Evolutionary conservation across 768 basidiomycete species (phyloP), one percentile per base, ranked within the genome.

Genomic region (Calocybe cyanea): DNA sequence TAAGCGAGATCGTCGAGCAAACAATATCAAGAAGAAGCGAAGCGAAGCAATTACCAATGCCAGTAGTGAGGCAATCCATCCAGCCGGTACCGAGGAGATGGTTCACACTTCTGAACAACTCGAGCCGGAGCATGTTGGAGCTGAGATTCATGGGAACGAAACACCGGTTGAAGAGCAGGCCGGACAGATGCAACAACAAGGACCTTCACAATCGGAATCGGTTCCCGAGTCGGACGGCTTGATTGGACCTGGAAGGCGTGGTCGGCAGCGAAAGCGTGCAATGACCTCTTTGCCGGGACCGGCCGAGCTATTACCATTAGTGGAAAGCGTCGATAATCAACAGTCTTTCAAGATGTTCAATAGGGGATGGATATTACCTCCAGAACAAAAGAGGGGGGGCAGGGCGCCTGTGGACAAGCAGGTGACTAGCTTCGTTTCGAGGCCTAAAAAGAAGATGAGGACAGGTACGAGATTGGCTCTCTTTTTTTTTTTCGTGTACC

Each of bases 271-370:
- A 11, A 4, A 19, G 10, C 49, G 48, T 13, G 36, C 17, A 23
- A 4, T 39, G 33, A 41, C 15, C 5, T 48, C 54, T 30, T 46
- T 50, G 15, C 53, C 47, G 6, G 25, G 25, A n/a, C 58, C 55
- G 33, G 51, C 69, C 11, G 70, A 71, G 1, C 58, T 72, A 2
- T 77, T 83, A 3, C 72, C 76, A 19, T 66, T 87, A 43, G 83
- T 90, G 2, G 75, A 81, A n/a, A 71, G 81, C 33, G 80, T 94
- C 24, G 86, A 85, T 58, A 74, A 77, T 34, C 76, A 78, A 44
- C 77, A 77, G 34, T 84, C 83, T 15, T 96, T 95, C 71, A 77
- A 71, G 58, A 64, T 84, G 66, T 95, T 95, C 66, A 85, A 96
- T 48, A 70, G 73, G 18, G 92, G 92, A 0, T 94, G 91, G 92